Percentiles rank a stretch among this genome's conserved stretches.
Evolutionary conservation across 2,329 filamentous ascomycete genomes (phyloP).

Genomic region (Stachybotrys echinatus): DNA sequence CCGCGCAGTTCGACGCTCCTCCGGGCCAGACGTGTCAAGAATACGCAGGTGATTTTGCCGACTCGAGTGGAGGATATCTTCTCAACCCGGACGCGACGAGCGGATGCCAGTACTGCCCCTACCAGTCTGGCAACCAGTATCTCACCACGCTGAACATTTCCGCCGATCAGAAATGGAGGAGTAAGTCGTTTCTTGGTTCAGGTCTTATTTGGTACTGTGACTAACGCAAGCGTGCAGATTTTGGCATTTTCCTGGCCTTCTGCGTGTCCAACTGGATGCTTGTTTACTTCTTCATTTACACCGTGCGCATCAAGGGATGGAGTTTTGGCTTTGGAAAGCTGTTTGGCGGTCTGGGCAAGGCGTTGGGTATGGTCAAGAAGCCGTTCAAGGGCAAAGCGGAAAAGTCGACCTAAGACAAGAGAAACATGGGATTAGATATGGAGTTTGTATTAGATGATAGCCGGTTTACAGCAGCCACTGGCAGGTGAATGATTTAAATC

Average conservation of each 20-base stretch:
- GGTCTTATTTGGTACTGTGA: background rate
- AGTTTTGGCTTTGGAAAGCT: conserved; percentile 56
- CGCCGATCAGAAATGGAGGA: conserved; percentile 60
- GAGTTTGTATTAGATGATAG: too few species aligned
- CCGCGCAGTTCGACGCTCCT: conserved; percentile 52
- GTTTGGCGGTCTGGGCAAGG: background rate
- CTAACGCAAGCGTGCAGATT: conserved; percentile 27
- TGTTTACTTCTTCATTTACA: conserved; percentile 75
- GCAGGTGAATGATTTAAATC: too few species aligned
- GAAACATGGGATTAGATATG: background rate
- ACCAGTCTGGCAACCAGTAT: conserved; percentile 52
- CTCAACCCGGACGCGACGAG: conserved; percentile 52
- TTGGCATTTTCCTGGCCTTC: conserved; percentile 69
- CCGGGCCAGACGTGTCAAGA: conserved; percentile 56
- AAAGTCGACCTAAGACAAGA: background rate
- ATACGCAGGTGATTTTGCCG: conserved; percentile 59
- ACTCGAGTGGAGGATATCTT: conserved; percentile 52
- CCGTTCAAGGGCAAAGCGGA: background rate
- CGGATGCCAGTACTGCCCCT: conserved; percentile 68
- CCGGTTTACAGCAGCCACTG: too few species aligned
- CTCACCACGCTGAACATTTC: conserved; percentile 49
- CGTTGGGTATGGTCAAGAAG: background rate
- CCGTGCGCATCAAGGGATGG: conserved; percentile 65
- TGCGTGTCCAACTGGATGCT: conserved; percentile 64
- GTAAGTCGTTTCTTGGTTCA: conserved; percentile 22